These are phyloP conservation scores for Lolium perenne DNA, from an alignment of 176 grass and related monocot species.

Conservation along the genomic window DNA sequence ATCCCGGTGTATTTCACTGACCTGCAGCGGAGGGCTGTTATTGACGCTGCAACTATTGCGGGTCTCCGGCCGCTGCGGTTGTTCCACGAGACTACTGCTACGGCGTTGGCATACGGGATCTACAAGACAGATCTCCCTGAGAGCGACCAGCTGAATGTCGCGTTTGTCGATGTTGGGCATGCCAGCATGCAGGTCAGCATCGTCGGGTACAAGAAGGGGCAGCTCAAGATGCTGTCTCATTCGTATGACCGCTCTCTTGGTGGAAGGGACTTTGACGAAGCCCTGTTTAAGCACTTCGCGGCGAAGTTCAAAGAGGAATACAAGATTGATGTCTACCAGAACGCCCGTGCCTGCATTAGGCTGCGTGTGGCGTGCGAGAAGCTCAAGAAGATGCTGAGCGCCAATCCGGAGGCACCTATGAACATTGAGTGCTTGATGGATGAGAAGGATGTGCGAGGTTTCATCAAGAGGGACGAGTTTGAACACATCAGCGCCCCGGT, in stretches of 20 bases:
- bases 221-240: slow-evolving; percentile 83
- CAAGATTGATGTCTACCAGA: slow-evolving; percentile 91
- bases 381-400: slow-evolving; percentile 86
- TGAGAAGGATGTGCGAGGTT: slow-evolving; percentile 85
- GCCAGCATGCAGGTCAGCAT: slow-evolving; percentile 89
- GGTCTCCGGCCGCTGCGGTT: slow-evolving; percentile 68
- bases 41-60: slow-evolving; percentile 81
- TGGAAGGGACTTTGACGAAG: slow-evolving; percentile 87
- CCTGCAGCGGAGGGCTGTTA: slow-evolving; percentile 77
- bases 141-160: slow-evolving; percentile 80
- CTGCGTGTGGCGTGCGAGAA: slow-evolving; percentile 80
- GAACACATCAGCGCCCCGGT: slow-evolving; percentile 69
- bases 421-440: slow-evolving; percentile 97
- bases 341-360: slow-evolving; percentile 80
- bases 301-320: slow-evolving; percentile 88
- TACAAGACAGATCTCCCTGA: slow-evolving; percentile 88
- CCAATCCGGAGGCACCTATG: slow-evolving; percentile 81
- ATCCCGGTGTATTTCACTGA: slow-evolving; percentile 88
- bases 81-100: slow-evolving; percentile 91
- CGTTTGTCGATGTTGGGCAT: slow-evolving; percentile 87
- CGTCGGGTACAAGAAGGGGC: slow-evolving; percentile 80
- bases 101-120: slow-evolving; percentile 88
- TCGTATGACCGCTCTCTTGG: slow-evolving; percentile 80
- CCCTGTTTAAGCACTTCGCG: slow-evolving; percentile 74
- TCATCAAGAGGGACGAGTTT: slow-evolving; percentile 90